Evolutionary conservation across 371 early-diverging fungal genomes (phyloP), one percentile per base, ranked within the genome.

Genomic region (Amoeboaphelidium occidentale): DNA sequence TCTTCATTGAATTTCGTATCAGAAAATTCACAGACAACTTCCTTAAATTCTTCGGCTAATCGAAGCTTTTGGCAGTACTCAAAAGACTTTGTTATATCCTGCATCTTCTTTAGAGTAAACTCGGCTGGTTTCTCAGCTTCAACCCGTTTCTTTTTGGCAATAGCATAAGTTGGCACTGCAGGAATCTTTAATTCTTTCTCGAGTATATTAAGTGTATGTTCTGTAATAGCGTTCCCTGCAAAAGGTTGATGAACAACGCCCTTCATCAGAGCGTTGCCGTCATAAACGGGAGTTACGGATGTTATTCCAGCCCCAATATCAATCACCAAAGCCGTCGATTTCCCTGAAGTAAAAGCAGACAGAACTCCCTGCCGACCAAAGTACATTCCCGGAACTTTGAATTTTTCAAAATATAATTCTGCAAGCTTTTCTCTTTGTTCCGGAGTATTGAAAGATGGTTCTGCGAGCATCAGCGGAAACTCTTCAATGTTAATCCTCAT

Each of bases 391-490:
- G 92, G 92, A 20, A 75, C 71, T 23, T 75, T 61, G 56, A 79
- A 90, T 63, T 78, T 81, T 60, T 96, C 93, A 67, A 96, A 92
- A 0, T 86, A 86, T 47, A 93, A 56, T 57, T 93, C 91, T 46
- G 77, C 69, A 44, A 88, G 58, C 61, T 82, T 86, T 54, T 88
- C 86, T 20, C 93, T 74, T 21, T 67, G 63, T 32, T 80, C 81
- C 17, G 70, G 59, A 10, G 76, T 73, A 57, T 79, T 80, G 87
- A 87, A 91, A n/a, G 88, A 77, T 0, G 84, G 74, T 61, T 91
- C 91, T 50, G 77, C 74, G 46, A 87, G 70, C 51, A 96, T 61
- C 43, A 91, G 57, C 12, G 96, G 93, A 54, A 92, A 89, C 55
- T 92, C 84, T 20, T 50, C 26, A 10, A 65, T 54, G 41, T 64